Evolutionary conservation across 192 early-diverging fungal species (phyloP), one percentile per base, ranked within the genome.

Genomic region (Diversispora epigaea): DNA sequence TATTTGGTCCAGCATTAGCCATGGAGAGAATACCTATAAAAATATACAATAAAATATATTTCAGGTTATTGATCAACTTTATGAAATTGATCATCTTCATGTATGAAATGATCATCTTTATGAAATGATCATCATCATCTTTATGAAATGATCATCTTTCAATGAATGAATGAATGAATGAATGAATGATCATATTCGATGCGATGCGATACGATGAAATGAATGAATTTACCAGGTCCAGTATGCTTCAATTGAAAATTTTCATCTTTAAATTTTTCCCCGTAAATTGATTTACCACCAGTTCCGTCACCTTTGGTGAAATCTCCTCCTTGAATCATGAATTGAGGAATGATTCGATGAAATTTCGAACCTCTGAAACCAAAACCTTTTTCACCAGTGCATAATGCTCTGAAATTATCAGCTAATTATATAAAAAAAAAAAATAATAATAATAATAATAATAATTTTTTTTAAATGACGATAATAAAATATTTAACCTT

Each of bases 341-440:
- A 94, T 73, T 90, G 68, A 74, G 80, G 84, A 86, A 94, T 89
- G 84, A 96, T 83, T 74, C 95, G 89, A 87, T 96, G 95, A 90
- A 96, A 95, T 46, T 57, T 79, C 60, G 82, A 89, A 50, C 84
- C 85, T 73, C 87, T 86, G 84, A 91, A 95, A 47, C 92, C 91
- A 69, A 88, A 91, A 56, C 95, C 94, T 82, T 96, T 90, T 80
- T 98, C 96, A 75, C 94, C 93, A 78, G 96, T 98, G 88, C 96
- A 99, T 80, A 98, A 91, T 76, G 92, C 93, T 58, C 94, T 92
- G 89, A 98, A 99, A 93, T 99, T 99, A 85, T 99, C 96, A 78
- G 95, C 96, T 75, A 14, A n/a, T 39, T 14, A 65, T 40, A 43
- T 45, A 0, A 61, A 8, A 39, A n/a, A 5, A 65, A 41, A 15